Conservation (phyloP, 176 grass and related monocot genomes). For the Bonia amplexicaulis region DNA sequence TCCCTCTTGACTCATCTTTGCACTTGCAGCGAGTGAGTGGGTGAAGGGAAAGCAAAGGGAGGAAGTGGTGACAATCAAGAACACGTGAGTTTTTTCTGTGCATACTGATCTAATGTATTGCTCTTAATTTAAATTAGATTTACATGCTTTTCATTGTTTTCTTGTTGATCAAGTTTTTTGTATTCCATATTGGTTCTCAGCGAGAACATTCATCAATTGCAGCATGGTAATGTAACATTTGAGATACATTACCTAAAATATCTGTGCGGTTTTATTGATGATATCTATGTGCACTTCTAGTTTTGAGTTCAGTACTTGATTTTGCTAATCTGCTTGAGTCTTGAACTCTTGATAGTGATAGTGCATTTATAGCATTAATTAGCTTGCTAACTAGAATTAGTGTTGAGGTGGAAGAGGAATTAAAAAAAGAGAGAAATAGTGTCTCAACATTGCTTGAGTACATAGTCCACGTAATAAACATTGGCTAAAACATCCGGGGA, state of each 20-base stretch:
- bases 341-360: neutral
- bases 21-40: conserved; percentile 69
- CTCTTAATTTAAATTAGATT: neutral
- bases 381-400: too few relatives aligned
- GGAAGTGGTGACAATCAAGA: conserved; percentile 70
- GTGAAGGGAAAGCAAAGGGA: conserved; percentile 87
- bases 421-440: too few relatives aligned
- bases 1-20: neutral
- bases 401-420: too few relatives aligned
- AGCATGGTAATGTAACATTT: neutral
- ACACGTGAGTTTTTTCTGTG: conserved; percentile 44
- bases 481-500: too few relatives aligned
- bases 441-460: too few relatives aligned
- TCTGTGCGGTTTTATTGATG: neutral
- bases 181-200: neutral
- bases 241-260: neutral
- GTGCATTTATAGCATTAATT: too few relatives aligned
- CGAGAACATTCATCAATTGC: neutral
- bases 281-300: neutral
- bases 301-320: neutral
- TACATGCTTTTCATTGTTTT: neutral
- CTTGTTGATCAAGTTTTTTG: neutral
- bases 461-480: too few relatives aligned
- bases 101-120: neutral
- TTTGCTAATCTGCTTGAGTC: neutral